Conservation (phyloP, 75 land plant species). For the Pseudotsuga menziesii region DNA sequence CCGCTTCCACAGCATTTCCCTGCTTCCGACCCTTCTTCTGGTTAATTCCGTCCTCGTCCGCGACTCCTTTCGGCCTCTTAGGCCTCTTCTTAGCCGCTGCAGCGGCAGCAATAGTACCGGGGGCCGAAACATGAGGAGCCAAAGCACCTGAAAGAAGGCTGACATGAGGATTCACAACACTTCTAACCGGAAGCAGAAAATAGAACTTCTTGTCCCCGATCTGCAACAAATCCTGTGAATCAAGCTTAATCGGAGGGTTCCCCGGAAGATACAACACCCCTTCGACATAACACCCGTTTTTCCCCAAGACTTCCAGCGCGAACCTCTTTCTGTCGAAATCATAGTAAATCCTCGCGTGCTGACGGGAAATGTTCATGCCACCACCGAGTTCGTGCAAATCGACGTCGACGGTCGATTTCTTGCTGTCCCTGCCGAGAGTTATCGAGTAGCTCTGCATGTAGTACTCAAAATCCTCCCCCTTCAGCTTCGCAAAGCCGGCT, state of each 20-base stretch:
- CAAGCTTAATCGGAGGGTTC: conserved; percentile 77
- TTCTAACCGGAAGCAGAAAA: conserved; percentile 74
- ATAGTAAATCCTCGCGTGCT: conserved; percentile 97
- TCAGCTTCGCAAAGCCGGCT: conserved; percentile 96
- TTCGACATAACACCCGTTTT: conserved; percentile 94
- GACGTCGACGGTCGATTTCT: conserved; percentile 90
- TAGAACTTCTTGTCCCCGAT: conserved; percentile 98
- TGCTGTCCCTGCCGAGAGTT: conserved; percentile 88
- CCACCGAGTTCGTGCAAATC: conserved; percentile 93
- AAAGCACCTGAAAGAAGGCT: conserved; percentile 3
- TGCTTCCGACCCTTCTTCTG: conserved; percentile 13
- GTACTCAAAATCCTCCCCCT: conserved; percentile 99
- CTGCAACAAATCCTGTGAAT: conserved; percentile 92
- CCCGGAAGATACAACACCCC: conserved; percentile 83
- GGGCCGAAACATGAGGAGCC: conserved; percentile 10
- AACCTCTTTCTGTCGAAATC: conserved; percentile 88
- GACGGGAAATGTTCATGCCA: conserved; percentile 97
- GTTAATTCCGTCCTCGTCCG: conserved; percentile 12
- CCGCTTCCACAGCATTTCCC: background rate
- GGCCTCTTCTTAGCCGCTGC: conserved; percentile 18
- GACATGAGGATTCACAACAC: conserved; percentile 36
- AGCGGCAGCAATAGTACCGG: background rate
- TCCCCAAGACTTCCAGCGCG: conserved; percentile 89
- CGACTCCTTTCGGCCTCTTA: conserved; percentile 17
- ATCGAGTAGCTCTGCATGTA: conserved; percentile 99